phyloP scores from a whole-genome alignment of 345 rosid genomes.

The Eucalyptus marginata region DNA sequence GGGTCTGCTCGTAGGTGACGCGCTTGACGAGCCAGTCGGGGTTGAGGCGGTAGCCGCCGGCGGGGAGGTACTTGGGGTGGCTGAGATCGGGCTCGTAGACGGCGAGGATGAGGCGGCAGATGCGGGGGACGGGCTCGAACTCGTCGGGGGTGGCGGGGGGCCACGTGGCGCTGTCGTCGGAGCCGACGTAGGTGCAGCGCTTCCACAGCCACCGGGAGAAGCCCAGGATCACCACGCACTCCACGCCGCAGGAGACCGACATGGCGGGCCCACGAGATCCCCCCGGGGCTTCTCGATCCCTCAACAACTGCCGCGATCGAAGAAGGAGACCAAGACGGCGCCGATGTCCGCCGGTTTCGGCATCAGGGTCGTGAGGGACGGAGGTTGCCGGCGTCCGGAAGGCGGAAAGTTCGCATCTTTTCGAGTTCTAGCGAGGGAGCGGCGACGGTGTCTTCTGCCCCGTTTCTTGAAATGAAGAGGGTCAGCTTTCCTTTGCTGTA shows the following conservation, averaged over 20 bases:
- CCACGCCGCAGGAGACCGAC: slow-evolving; percentile 40
- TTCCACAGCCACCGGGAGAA: slow-evolving; percentile 89
- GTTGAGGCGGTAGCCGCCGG: slow-evolving; percentile 51
- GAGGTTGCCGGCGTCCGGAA: neutral
- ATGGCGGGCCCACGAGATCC: neutral
- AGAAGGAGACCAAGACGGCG: neutral
- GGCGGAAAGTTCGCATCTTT: neutral
- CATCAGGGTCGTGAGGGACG: neutral
- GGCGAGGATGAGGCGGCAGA: slow-evolving; percentile 72
- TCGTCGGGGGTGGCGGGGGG: slow-evolving; percentile 56
- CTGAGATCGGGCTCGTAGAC: slow-evolving; percentile 71
- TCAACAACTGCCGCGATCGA: neutral
- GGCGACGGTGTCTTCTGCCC: neutral
- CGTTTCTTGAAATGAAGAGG: neutral
- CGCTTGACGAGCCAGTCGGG: slow-evolving; percentile 66
- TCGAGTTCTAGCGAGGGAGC: neutral
- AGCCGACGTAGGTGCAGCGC: slow-evolving; percentile 80
- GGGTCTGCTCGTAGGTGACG: slow-evolving; percentile 53
- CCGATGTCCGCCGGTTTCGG: neutral
- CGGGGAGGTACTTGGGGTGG: slow-evolving; percentile 42
- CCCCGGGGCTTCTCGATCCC: neutral
- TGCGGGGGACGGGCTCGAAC: slow-evolving; percentile 73
- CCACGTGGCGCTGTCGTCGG: slow-evolving; percentile 84
- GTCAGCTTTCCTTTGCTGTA: neutral
- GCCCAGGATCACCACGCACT: slow-evolving; percentile 56